Percentiles rank a stretch among this genome's conserved stretches.
phyloP scores from a whole-genome alignment of 2,329 filamentous ascomycete species.

The Teratosphaeria nubilosa region DNA sequence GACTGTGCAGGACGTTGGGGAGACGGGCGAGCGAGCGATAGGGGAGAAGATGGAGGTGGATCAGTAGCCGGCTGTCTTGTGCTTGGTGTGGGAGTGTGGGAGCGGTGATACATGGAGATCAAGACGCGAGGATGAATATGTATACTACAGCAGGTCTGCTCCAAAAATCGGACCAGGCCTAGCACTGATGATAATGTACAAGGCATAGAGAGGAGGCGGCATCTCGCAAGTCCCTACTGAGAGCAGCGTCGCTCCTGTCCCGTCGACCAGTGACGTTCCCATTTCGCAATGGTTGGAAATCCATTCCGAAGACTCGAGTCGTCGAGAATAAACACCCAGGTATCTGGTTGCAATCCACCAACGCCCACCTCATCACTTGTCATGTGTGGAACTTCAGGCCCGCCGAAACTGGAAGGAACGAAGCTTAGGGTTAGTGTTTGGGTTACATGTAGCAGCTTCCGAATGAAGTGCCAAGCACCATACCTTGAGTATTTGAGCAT shows the following conservation, averaged over 20 bases:
- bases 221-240: too few species aligned
- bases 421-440: not conserved
- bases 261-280: too few species aligned
- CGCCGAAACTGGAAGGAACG: not conserved
- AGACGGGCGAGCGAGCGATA: slow-evolving; percentile 49
- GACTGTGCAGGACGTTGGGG: slow-evolving; percentile 68
- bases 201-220: not conserved
- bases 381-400: too few species aligned
- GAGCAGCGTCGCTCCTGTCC: too few species aligned
- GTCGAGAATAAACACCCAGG: too few species aligned
- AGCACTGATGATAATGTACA: not conserved
- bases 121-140: not conserved
- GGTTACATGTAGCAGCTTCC: not conserved
- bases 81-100: not conserved
- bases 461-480: not conserved
- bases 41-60: slow-evolving; percentile 59
- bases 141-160: not conserved
- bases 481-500: not conserved
- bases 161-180: not conserved
- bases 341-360: too few species aligned
- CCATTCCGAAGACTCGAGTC: too few species aligned
- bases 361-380: too few species aligned
- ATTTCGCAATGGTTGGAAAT: too few species aligned
- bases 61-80: slow-evolving; percentile 16
- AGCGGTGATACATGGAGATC: not conserved